A percentile compares a stretch with the other conserved stretches of the same genome.
Evolutionary conservation across 169 alveolate genomes (phyloP).

Genomic region (Plasmodium knowlesi): DNA sequence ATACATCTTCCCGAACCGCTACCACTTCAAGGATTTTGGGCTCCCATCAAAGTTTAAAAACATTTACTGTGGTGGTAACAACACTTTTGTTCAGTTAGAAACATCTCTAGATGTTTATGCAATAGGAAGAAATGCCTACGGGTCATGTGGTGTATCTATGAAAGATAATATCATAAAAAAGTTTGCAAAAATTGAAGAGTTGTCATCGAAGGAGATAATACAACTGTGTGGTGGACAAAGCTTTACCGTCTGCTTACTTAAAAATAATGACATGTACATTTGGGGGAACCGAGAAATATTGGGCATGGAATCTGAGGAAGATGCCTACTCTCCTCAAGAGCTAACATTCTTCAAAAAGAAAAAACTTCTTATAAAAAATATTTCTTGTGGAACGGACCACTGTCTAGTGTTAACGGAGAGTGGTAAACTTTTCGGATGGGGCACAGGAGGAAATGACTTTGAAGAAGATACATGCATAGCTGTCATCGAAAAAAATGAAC

Average conservation of each 20-base stretch:
- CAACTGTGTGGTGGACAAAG: conserved; percentile 89
- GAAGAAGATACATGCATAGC: conserved; percentile 18
- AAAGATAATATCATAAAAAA: conserved; percentile 75
- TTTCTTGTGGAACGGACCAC: conserved; percentile 70
- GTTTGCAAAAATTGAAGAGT: conserved; percentile 75
- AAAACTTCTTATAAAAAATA: conserved; percentile 4
- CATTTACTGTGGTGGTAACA: conserved; percentile 85
- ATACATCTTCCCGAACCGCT: conserved; percentile 57
- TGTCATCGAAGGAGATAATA: conserved; percentile 76
- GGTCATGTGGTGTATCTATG: conserved; percentile 84
- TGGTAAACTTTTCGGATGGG: conserved; percentile 68
- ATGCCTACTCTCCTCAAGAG: conserved; percentile 40
- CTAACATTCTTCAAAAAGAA: conserved; percentile 24
- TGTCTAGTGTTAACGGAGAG: conserved; percentile 62
- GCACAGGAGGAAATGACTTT: conserved; percentile 69
- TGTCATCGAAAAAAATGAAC: conserved; percentile 22
- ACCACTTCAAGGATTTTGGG: conserved; percentile 71
- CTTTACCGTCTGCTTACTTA: conserved; percentile 84
- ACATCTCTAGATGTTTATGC: conserved; percentile 80
- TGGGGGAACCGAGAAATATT: conserved; percentile 87
- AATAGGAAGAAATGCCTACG: conserved; percentile 89
- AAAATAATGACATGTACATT: conserved; percentile 82
- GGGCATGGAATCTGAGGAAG: conserved; percentile 72
- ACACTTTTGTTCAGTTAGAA: conserved; percentile 85
- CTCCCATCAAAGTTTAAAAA: conserved; percentile 75